Conservation (phyloP, 2,329 filamentous ascomycete genomes). For the Endocalyx cinctus region DNA sequence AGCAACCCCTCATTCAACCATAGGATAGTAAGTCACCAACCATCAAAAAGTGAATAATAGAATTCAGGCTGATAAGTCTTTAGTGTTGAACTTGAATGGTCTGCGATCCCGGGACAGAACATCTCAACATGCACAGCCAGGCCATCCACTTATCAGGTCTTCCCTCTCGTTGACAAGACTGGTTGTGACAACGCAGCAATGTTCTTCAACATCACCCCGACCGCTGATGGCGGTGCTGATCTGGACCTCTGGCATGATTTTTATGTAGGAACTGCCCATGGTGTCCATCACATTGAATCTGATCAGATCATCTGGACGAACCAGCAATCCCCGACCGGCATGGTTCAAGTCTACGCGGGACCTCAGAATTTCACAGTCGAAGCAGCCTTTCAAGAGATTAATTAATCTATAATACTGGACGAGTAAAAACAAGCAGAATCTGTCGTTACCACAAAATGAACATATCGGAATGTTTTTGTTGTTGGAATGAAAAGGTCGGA, state of each 20-base stretch:
- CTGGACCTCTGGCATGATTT: conserved; percentile 12
- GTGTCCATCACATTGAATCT: conserved; percentile 9
- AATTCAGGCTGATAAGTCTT: too few relatives aligned
- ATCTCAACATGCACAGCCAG: conserved; percentile 9
- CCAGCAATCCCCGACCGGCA: conserved; percentile 14
- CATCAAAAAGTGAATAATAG: background rate
- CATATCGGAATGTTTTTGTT: too few relatives aligned
- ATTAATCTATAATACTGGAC: too few relatives aligned
- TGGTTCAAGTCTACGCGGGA: conserved; percentile 13
- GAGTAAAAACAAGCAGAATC: too few relatives aligned
- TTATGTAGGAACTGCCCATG: too few relatives aligned
- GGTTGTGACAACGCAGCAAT: conserved; percentile 10
- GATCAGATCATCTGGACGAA: conserved; percentile 14
- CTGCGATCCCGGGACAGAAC: too few relatives aligned
- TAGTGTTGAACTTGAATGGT: too few relatives aligned
- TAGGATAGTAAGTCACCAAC: conserved; percentile 13
- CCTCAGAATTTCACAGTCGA: conserved; percentile 12
- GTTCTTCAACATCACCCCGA: conserved; percentile 13
- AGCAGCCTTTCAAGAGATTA: too few relatives aligned
- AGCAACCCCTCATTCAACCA: conserved; percentile 14
- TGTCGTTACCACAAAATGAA: too few relatives aligned
- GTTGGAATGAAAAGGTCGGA: too few relatives aligned
- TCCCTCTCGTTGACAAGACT: conserved; percentile 13
- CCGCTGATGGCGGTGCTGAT: conserved; percentile 10
- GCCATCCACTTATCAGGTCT: conserved; percentile 10